A percentile compares a stretch with the other conserved stretches of the same genome.
Conservation (phyloP, 495 filamentous ascomycete species). For the Penicillium cinerascens region DNA sequence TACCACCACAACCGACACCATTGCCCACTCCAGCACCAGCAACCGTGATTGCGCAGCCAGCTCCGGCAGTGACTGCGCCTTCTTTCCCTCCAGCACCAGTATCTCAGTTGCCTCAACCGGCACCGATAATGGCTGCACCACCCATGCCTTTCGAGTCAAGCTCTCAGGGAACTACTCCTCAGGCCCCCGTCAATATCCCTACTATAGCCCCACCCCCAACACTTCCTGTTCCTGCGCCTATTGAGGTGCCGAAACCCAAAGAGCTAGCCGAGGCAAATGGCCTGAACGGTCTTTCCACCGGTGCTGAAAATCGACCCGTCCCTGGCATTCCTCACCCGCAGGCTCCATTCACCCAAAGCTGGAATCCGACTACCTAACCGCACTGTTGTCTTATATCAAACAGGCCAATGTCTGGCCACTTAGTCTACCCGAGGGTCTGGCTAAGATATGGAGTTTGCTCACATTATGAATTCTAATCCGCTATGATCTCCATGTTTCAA, state of each 20-base stretch:
- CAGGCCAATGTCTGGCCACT: neutral
- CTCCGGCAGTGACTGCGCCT: neutral
- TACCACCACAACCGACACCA: neutral
- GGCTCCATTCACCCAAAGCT: slow-evolving; percentile 2
- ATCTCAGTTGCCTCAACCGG: slow-evolving; percentile 1
- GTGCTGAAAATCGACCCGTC: neutral
- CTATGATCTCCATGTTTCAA: neutral
- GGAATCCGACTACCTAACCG: neutral
- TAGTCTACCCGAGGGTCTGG: neutral
- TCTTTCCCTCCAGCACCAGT: neutral
- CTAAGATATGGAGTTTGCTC: slow-evolving; percentile 3
- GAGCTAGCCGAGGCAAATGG: slow-evolving; percentile 10
- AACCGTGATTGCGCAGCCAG: neutral
- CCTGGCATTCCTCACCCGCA: slow-evolving; percentile 3
- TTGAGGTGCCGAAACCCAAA: slow-evolving; percentile 1
- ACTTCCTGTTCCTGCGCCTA: neutral
- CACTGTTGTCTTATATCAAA: neutral
- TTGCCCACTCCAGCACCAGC: slow-evolving; percentile 1
- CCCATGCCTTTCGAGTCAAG: neutral
- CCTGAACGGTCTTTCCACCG: neutral
- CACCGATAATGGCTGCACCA: neutral
- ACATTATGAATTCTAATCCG: neutral
- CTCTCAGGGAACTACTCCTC: neutral
- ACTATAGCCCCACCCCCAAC: neutral
- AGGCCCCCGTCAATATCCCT: neutral